These are phyloP conservation scores for Saccharomycopsis phalli DNA, from an alignment of 1,139 yeast genomes.

Conservation along the genomic window DNA sequence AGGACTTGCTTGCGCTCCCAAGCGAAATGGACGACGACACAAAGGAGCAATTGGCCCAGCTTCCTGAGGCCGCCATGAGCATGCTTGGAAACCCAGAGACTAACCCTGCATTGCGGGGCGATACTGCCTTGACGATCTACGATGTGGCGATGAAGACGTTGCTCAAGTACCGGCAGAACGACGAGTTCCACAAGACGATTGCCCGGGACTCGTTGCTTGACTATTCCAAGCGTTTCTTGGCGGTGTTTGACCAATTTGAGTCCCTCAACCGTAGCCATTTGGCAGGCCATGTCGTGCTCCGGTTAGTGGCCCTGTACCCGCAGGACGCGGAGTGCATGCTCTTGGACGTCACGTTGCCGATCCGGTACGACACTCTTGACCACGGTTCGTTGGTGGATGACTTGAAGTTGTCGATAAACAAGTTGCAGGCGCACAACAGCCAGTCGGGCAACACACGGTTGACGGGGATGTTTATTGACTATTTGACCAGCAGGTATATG, in stretches of 20 bases:
- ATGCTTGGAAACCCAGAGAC: slow-evolving; percentile 79
- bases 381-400: slow-evolving; percentile 44
- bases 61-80: slow-evolving; percentile 84
- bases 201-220: slow-evolving; percentile 34
- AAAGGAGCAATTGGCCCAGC: slow-evolving; percentile 31
- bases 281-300: slow-evolving; percentile 52
- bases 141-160: slow-evolving; percentile 60
- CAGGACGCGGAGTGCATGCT: slow-evolving; percentile 33
- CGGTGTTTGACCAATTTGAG: slow-evolving; percentile 54
- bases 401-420: slow-evolving; percentile 63
- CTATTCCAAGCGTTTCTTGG: slow-evolving; percentile 40
- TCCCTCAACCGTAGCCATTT: slow-evolving; percentile 64
- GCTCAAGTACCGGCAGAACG: slow-evolving; percentile 25
- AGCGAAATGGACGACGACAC: slow-evolving; percentile 55
- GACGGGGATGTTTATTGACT: slow-evolving; percentile 37
- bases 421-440: slow-evolving; percentile 51
- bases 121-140: slow-evolving; percentile 72
- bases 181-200: slow-evolving; percentile 23
- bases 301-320: slow-evolving; percentile 32
- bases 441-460: slow-evolving; percentile 27
- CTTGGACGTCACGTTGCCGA: slow-evolving; percentile 57
- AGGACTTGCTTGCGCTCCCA: slow-evolving; percentile 41
- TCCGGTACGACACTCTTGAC: slow-evolving; percentile 41
- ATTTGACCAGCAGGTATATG: slow-evolving; percentile 30
- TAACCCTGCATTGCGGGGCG: slow-evolving; percentile 88